Conservation (phyloP, 2,329 filamentous ascomycete species). For the Cercospora canescens region DNA sequence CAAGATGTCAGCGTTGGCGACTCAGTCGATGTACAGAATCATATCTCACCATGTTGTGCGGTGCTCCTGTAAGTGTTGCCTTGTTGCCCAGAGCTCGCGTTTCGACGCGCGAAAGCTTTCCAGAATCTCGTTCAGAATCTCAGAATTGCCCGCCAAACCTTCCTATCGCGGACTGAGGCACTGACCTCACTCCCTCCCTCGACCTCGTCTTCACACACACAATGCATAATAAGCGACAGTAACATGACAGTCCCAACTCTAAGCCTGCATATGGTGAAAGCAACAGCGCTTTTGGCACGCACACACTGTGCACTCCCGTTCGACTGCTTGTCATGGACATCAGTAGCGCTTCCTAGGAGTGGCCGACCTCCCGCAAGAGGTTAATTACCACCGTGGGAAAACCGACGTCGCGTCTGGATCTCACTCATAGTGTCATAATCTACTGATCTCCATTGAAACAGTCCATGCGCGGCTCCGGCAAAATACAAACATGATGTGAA, state of each 20-base stretch:
- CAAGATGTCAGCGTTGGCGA: background rate
- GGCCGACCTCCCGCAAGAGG: too few relatives aligned
- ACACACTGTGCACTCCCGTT: background rate
- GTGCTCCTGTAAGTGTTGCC: background rate
- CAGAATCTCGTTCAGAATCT: background rate
- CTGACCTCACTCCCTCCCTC: background rate
- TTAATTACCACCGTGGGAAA: too few relatives aligned
- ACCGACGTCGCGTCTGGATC: too few relatives aligned
- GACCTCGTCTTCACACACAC: background rate
- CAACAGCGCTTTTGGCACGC: background rate
- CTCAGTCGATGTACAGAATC: background rate
- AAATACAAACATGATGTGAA: background rate
- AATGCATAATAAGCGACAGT: background rate
- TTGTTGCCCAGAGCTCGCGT: conserved; percentile 1
- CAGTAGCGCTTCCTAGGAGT: background rate
- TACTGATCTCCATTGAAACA: background rate
- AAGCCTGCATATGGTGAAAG: background rate
- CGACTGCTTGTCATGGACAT: background rate
- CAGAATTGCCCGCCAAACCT: background rate
- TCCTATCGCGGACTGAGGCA: background rate
- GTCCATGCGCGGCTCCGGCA: background rate
- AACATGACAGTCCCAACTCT: background rate
- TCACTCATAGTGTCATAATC: background rate
- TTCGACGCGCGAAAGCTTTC: conserved; percentile 4
- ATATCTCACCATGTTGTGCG: conserved; percentile 7